Base-by-base conservation (phyloP, 1,284 basidiomycete genomes). In the Rugosomyces carneus region DNA sequence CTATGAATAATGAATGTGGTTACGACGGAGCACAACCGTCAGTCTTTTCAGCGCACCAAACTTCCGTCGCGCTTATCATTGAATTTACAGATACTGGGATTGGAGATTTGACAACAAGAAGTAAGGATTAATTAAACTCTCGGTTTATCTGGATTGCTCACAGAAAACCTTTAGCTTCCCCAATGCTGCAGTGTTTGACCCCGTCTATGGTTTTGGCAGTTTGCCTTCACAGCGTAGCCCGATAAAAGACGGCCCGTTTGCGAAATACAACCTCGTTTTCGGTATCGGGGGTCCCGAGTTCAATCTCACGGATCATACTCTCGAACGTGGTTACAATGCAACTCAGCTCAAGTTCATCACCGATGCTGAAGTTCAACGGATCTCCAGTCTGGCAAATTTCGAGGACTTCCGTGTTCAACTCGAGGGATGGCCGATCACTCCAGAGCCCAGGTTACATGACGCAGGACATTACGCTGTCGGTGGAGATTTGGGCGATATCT, bases 21-120 rank as follows among this genome's bases (percentile, higher is more conserved):
- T 71, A 65, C 45, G 40, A 51, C 31, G 69, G 67, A 2, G 53
- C 62, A 2, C 47, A 57, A 27, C 68, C 69, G 68, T 71, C 53
- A 49, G 65, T 56, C 20, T 48, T 34, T 53, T 53, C 19, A 40
- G 47, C 10, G 15, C 34, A 20, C 37, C 43, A 13, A 56, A 53
- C 42, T 63, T 58, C 50, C 21, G 21, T 23, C 21, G 21, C 61
- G 70, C 5, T 68, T 46, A 43, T 1, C 55, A 53, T 29, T 66
- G 44, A 15, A 44, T 21, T 10, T 2, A 9, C 19, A 37, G 36
- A 19, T 37, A 37, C 19, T 37, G 55, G 10, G 58, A 53, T 34
- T 60, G 58, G 3, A 46, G 40, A 52, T 52, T 55, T 36, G 51
- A 48, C 9, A 48, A 44, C 26, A 54, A 40, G 5, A 42, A 40